Evolutionary conservation across 1,284 basidiomycete species (phyloP).

Genomic region (Tetrapyrgos nigripes): DNA sequence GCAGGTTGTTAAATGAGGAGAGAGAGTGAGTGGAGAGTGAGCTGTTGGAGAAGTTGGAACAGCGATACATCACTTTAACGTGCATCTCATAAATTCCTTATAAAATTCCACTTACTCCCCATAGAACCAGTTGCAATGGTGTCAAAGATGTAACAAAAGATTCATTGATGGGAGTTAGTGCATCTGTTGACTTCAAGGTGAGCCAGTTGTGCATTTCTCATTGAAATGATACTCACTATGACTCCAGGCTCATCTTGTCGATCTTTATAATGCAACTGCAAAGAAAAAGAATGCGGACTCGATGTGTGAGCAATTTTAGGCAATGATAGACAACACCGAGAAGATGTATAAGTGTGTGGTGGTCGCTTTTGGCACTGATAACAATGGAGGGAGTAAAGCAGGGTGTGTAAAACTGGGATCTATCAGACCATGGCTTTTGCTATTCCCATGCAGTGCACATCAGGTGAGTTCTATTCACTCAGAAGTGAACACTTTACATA

Average conservation of each 20-base stretch:
- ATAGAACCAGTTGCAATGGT: neutral
- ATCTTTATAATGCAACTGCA: slow-evolving; percentile 25
- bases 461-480: slow-evolving; percentile 16
- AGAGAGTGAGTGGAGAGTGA: slow-evolving; percentile 3
- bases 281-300: slow-evolving; percentile 27
- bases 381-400: slow-evolving; percentile 30
- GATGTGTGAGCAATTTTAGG: slow-evolving; percentile 26
- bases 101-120: neutral
- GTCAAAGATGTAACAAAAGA: slow-evolving; percentile 18
- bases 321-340: slow-evolving; percentile 30
- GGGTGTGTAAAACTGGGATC: slow-evolving; percentile 25
- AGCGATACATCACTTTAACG: slow-evolving; percentile 21
- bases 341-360: slow-evolving; percentile 22
- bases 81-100: neutral
- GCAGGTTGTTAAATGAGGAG: slow-evolving; percentile 12
- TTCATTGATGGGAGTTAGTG: slow-evolving; percentile 23
- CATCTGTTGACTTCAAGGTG: slow-evolving; percentile 26
- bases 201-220: slow-evolving; percentile 1
- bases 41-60: slow-evolving; percentile 9
- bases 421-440: slow-evolving; percentile 24
- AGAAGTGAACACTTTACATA: too few relatives aligned
- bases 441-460: slow-evolving; percentile 24
- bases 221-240: slow-evolving; percentile 21
- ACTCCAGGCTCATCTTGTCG: slow-evolving; percentile 20
- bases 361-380: slow-evolving; percentile 27